phyloP scores from a whole-genome alignment of 179 eudicot species.

The Amaranthus tricolor region DNA sequence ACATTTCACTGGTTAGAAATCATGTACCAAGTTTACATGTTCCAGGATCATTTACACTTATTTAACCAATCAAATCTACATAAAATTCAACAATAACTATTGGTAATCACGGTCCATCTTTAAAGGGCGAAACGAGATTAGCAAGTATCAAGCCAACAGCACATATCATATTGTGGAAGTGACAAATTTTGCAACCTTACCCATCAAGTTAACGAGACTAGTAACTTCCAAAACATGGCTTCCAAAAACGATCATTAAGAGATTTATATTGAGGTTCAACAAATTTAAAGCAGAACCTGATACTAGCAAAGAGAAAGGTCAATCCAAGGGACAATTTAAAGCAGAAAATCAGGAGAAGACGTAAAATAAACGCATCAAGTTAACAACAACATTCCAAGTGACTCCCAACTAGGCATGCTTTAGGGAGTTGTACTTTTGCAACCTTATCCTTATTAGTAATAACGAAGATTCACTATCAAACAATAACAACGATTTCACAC shows the following conservation, averaged over 20 bases:
- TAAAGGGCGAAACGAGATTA: too few relatives aligned
- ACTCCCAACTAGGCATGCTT: too few relatives aligned
- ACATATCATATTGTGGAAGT: too few relatives aligned
- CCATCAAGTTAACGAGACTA: too few relatives aligned
- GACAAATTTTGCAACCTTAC: too few relatives aligned
- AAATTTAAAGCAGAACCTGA: background rate
- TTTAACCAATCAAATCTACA: background rate
- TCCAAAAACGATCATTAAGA: background rate
- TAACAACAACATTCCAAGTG: background rate
- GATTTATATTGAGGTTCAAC: background rate
- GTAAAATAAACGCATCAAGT: background rate
- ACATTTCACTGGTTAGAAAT: background rate
- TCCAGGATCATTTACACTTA: background rate
- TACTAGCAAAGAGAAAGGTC: background rate
- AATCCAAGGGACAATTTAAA: background rate
- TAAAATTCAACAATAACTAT: background rate
- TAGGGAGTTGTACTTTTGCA: too few relatives aligned
- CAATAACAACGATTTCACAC: too few relatives aligned
- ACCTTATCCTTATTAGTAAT: too few relatives aligned
- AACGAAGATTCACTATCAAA: too few relatives aligned
- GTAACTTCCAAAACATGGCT: too few relatives aligned
- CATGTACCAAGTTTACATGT: background rate
- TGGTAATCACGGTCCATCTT: too few relatives aligned
- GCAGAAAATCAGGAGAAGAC: background rate
- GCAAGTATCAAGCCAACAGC: too few relatives aligned